Conservation (phyloP, 495 filamentous ascomycete species). For the Xylaria intraflava region DNA sequence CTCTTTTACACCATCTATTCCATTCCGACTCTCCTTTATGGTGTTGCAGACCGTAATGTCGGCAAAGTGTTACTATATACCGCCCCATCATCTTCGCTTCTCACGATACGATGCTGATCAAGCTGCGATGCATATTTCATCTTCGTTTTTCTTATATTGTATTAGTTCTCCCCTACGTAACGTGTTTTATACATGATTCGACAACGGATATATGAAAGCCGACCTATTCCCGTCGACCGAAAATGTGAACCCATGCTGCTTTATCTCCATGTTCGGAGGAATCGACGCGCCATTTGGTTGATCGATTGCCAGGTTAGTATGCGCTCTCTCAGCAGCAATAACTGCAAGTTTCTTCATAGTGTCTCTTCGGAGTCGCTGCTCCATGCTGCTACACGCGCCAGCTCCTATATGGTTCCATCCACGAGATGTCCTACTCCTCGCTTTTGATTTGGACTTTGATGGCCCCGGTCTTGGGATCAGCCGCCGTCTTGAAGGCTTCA, state of each 20-base stretch:
- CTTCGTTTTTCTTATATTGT: background rate
- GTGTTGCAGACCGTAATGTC: background rate
- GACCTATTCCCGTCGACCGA: background rate
- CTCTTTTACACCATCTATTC: no score
- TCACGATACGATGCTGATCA: background rate
- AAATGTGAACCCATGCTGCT: conserved; percentile 1
- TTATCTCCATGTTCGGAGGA: background rate
- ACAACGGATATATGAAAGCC: background rate
- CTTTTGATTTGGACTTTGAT: conserved; percentile 93
- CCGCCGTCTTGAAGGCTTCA: conserved; percentile 80
- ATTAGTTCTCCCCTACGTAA: background rate
- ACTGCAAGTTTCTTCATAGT: background rate
- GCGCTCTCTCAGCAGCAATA: background rate
- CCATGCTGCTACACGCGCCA: background rate
- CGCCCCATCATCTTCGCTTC: background rate
- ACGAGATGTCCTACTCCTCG: conserved; percentile 20
- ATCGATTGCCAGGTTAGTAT: background rate
- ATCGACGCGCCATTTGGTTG: background rate
- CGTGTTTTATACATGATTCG: conserved; percentile 4
- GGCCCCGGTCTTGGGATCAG: conserved; percentile 81
- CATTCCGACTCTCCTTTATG: no score
- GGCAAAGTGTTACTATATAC: conserved; percentile 5
- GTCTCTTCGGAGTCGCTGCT: background rate
- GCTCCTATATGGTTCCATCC: background rate
- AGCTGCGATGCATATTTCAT: background rate